These are phyloP conservation scores for Zygosaccharomyces pseudobailii DNA, from an alignment of 1,139 yeast genomes.

Conservation along the genomic window DNA sequence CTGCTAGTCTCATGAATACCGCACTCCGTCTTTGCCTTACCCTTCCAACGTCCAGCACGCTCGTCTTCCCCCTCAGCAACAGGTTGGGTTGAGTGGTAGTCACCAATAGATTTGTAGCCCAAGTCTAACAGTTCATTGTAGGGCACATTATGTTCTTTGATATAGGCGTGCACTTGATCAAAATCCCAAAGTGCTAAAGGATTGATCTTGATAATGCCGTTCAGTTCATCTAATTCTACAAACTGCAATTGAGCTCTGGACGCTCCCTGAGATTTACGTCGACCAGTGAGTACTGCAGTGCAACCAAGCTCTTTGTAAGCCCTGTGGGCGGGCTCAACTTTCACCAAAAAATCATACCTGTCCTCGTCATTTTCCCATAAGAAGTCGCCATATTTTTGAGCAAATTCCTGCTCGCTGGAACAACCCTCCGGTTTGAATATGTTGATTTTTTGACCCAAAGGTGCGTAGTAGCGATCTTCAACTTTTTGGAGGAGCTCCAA, in stretches of 20 bases:
- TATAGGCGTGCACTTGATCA: constrained; percentile 61
- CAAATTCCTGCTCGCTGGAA: constrained; percentile 59
- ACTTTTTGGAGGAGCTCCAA: constrained; percentile 64
- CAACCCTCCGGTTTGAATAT: constrained; percentile 62
- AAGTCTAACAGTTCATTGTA: constrained; percentile 77
- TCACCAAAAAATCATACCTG: constrained; percentile 78
- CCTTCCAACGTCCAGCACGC: constrained; percentile 95
- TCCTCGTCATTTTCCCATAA: constrained; percentile 83
- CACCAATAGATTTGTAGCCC: constrained; percentile 92
- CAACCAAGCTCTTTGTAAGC: constrained; percentile 72
- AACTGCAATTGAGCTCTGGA: constrained; percentile 69
- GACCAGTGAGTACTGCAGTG: constrained; percentile 84
- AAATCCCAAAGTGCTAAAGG: constrained; percentile 87
- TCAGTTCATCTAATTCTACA: constrained; percentile 65
- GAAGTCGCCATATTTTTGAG: constrained; percentile 59
- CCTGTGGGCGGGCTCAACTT: constrained; percentile 88
- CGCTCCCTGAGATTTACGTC: constrained; percentile 89
- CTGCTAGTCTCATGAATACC: constrained; percentile 84
- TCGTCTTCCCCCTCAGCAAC: constrained; percentile 91
- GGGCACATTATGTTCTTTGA: constrained; percentile 70
- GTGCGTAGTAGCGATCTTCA: constrained; percentile 44
- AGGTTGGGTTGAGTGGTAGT: constrained; percentile 91
- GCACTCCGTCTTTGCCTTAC: constrained; percentile 87
- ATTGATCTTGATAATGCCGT: constrained; percentile 76
- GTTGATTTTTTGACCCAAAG: constrained; percentile 43